These are phyloP conservation scores for Diutina catenulata DNA, from an alignment of 1,139 yeast genomes.

Conservation along the genomic window DNA sequence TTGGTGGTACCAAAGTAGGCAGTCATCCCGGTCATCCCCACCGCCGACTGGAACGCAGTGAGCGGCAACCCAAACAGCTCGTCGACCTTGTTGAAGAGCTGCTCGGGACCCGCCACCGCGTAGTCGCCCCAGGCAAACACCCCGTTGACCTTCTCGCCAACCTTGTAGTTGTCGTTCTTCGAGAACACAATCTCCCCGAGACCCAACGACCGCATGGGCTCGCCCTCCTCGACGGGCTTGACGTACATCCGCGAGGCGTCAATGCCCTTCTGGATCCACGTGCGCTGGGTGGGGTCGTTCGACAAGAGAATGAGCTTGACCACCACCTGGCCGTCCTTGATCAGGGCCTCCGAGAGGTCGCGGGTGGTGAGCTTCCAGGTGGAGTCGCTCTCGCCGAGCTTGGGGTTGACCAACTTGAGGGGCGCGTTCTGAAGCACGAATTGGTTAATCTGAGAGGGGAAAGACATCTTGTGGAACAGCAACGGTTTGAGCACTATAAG, in stretches of 20 bases:
- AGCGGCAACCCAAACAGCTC: neutral
- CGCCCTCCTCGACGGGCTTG: constrained; percentile 35
- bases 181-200: constrained; percentile 38
- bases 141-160: constrained; percentile 33
- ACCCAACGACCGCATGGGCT: constrained; percentile 38
- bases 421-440: constrained; percentile 13
- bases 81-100: constrained; percentile 15
- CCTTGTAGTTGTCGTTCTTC: constrained; percentile 21
- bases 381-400: constrained; percentile 17
- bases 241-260: constrained; percentile 33
- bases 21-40: constrained; percentile 52
- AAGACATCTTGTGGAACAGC: too few species aligned
- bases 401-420: constrained; percentile 13
- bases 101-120: constrained; percentile 12
- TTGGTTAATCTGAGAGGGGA: constrained; percentile 1
- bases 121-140: constrained; percentile 31
- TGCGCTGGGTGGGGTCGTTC: constrained; percentile 58
- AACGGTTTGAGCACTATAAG: too few species aligned
- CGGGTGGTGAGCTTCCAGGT: constrained; percentile 21
- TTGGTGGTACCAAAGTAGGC: constrained; percentile 47
- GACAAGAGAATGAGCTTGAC: constrained; percentile 40
- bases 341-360: constrained; percentile 12
- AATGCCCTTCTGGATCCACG: constrained; percentile 40
- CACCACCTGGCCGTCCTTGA: constrained; percentile 33
- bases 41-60: constrained; percentile 24